Conservation (phyloP, 2,329 filamentous ascomycete genomes). For the Cryphonectria japonica region DNA sequence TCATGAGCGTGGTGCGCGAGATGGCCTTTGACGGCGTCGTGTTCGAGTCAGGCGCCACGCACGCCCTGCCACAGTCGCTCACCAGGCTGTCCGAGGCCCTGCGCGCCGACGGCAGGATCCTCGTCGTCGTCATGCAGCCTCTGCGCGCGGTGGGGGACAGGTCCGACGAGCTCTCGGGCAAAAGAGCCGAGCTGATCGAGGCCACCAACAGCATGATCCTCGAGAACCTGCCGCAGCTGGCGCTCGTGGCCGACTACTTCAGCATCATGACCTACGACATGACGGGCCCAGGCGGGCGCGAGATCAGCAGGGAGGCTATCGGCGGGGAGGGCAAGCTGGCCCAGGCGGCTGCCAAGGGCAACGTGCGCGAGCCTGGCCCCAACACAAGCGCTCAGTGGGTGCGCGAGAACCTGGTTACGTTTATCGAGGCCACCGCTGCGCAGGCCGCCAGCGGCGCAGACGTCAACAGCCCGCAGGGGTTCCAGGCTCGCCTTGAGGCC, state of each 20-base stretch:
- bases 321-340: constrained; percentile 16
- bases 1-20: constrained; percentile 28
- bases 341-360: constrained; percentile 15
- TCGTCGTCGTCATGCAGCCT: constrained; percentile 33
- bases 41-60: constrained; percentile 32
- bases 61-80: constrained; percentile 29
- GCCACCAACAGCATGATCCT: constrained; percentile 22
- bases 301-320: constrained; percentile 8
- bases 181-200: constrained; percentile 12
- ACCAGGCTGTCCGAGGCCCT: constrained; percentile 27
- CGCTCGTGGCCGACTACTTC: constrained; percentile 31
- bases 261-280: constrained; percentile 34
- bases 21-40: constrained; percentile 32
- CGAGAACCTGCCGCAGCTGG: constrained; percentile 27
- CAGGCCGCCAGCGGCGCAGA: neutral
- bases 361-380: constrained; percentile 29
- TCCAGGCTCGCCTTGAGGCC: constrained; percentile 17
- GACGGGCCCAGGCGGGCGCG: constrained; percentile 29
- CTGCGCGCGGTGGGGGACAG: constrained; percentile 21
- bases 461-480: constrained; percentile 9
- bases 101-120: constrained; percentile 26
- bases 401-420: constrained; percentile 24
- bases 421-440: constrained; percentile 23
- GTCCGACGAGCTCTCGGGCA: constrained; percentile 11
- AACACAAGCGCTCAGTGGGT: constrained; percentile 31